phyloP scores from a whole-genome alignment of 805 yeast species.

The Cyberlindnera lachancei region DNA sequence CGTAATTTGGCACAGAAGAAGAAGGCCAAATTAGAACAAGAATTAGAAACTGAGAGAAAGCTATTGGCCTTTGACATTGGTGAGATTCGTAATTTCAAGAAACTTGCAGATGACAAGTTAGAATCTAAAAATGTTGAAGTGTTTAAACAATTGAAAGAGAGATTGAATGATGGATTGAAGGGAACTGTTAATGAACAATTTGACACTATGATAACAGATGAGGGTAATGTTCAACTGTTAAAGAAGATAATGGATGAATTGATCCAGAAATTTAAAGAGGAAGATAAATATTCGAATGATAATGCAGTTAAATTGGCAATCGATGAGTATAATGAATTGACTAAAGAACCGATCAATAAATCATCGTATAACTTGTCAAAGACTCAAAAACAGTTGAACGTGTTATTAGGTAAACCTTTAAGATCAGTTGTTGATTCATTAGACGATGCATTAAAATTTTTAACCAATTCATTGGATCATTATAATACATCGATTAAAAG shows the following conservation, averaged over 20 bases:
- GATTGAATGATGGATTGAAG: no score
- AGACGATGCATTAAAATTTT: constrained; percentile 5
- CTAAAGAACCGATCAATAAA: constrained; percentile 1
- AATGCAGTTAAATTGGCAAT: constrained; percentile 76
- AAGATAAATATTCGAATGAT: no score
- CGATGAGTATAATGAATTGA: constrained; percentile 27
- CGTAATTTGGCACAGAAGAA: constrained; percentile 16
- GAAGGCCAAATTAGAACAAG: constrained; percentile 14
- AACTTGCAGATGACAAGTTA: constrained; percentile 1
- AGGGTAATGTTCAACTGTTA: constrained; percentile 15
- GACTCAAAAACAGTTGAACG: background rate
- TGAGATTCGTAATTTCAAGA: constrained; percentile 7
- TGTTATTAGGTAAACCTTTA: constrained; percentile 1
- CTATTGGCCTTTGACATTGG: constrained; percentile 5
- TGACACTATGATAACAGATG: constrained; percentile 16
- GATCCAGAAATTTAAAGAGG: constrained; percentile 57
- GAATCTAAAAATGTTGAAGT: constrained; percentile 11
- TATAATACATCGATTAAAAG: no score
- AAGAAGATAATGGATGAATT: constrained; percentile 40
- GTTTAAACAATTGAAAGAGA: constrained; percentile 4
- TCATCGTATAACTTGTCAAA: background rate
- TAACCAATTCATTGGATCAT: constrained; percentile 4
- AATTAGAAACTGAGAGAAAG: constrained; percentile 4
- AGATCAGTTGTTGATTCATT: background rate
- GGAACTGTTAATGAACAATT: constrained; percentile 3